Evolutionary conservation across 2,329 filamentous ascomycete species (phyloP), one percentile per base, ranked within the genome.

Genomic region (Fusarium xylarioides): DNA sequence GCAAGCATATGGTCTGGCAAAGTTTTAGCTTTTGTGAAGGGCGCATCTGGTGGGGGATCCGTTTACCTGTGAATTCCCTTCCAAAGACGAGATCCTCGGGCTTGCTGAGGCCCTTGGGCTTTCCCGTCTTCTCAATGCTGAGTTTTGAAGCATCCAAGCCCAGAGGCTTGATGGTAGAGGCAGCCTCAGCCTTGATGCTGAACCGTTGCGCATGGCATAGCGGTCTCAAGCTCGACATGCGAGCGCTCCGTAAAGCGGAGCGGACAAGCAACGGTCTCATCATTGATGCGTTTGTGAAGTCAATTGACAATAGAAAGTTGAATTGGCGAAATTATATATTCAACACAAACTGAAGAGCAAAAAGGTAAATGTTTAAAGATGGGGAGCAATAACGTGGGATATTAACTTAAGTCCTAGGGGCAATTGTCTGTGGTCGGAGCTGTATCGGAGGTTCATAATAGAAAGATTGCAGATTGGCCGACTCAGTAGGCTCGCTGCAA

Each of bases 1-100:
- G 92, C 91, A 79, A 98, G 91, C 95, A 99, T 98, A 85, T 98
- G 96, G 86, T 99, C 96, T 97, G 64, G 35, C 42, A 56, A 43
- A 46, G 67, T 73, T 65, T 69, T 68, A 79, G 70, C 60, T 35
- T 63, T 12, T 18, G 30, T 50, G 7, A n/a, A 32, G 19, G 12
- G 44, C 37, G 32, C 21, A 26, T 23, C 23, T 42, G 38, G 40
- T 40, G 66, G 64, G 64, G 23, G 50, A 35, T 40, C 28, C 16
- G 42, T 62, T 58, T 85, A 95, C 94, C 95, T 78, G 96, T 97
- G 83, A 99, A 99, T 55, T 91, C 92, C 75, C 90, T 90, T 73
- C 96, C 96, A 82, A 99, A 99, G 73, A 98, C 87, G 62, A 99
- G 90, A 72, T 97, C 91, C 80, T 95, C 89, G 19, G 93, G 90